Evolutionary conservation across 1,139 yeast species (phyloP).

Genomic region (Chernovozyma aurita): DNA sequence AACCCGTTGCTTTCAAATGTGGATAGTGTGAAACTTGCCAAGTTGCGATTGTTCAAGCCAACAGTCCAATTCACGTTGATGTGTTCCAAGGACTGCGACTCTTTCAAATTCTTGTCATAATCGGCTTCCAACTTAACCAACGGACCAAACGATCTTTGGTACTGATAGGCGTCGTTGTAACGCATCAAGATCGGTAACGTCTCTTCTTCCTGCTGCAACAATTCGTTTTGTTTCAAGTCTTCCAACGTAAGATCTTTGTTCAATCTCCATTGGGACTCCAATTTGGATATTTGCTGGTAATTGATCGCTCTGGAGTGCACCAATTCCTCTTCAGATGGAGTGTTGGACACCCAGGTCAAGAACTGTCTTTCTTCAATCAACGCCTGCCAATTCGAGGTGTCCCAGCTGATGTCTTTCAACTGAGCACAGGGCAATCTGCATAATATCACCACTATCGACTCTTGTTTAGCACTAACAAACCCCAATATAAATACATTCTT

Average conservation of each 20-base stretch:
- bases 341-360: constrained; percentile 75
- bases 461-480: constrained; percentile 82
- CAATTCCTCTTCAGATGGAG: constrained; percentile 63
- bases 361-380: constrained; percentile 76
- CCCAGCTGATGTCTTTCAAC: constrained; percentile 74
- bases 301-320: constrained; percentile 51
- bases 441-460: constrained; percentile 79
- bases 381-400: constrained; percentile 84
- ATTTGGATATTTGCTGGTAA: constrained; percentile 61
- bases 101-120: constrained; percentile 69
- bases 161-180: constrained; percentile 80
- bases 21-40: constrained; percentile 67
- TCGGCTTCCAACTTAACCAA: constrained; percentile 79
- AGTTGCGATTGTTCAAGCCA: constrained; percentile 59
- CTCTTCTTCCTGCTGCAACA: constrained; percentile 53
- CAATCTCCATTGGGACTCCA: constrained; percentile 81
- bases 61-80: constrained; percentile 73
- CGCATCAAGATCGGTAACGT: constrained; percentile 70
- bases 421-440: constrained; percentile 92
- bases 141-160: constrained; percentile 84
- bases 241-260: constrained; percentile 65
- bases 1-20: constrained; percentile 63
- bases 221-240: constrained; percentile 28
- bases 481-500: constrained; percentile 80
- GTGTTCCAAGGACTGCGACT: constrained; percentile 74